These are phyloP conservation scores for Azolla pinnata DNA, from an alignment of 75 land plant genomes.

Conservation along the genomic window DNA sequence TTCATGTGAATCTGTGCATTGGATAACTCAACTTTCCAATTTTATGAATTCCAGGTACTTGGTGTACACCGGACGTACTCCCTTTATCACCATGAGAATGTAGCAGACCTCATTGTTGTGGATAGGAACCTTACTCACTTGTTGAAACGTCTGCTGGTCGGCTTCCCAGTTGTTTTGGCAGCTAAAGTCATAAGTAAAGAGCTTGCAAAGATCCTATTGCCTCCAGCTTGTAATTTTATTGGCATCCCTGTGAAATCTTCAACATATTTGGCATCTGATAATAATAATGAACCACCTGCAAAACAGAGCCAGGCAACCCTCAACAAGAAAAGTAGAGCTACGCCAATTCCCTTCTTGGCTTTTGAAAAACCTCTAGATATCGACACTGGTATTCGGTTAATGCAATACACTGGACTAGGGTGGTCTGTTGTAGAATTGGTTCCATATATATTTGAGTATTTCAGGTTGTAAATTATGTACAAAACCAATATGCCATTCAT, in stretches of 20 bases:
- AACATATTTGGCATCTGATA: slow-evolving; percentile 37
- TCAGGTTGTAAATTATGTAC: slow-evolving; percentile 37
- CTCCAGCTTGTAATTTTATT: slow-evolving; percentile 42
- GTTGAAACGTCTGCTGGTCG: slow-evolving; percentile 44
- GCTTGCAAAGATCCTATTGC: slow-evolving; percentile 70
- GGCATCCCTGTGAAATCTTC: slow-evolving; percentile 70
- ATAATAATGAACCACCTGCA: background rate
- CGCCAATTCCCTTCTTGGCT: slow-evolving; percentile 1
- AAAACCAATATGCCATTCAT: background rate
- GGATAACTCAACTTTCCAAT: too few species aligned
- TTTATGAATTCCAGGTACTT: slow-evolving; percentile 42
- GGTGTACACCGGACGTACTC: slow-evolving; percentile 66
- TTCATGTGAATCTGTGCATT: background rate
- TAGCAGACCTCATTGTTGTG: slow-evolving; percentile 38
- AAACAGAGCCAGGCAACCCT: background rate
- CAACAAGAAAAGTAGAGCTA: background rate
- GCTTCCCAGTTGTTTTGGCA: slow-evolving; percentile 56
- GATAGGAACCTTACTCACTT: slow-evolving; percentile 23
- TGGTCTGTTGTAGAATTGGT: slow-evolving; percentile 95
- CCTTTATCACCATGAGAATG: slow-evolving; percentile 55
- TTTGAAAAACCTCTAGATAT: slow-evolving; percentile 59
- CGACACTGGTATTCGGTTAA: slow-evolving; percentile 79
- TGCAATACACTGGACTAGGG: slow-evolving; percentile 88
- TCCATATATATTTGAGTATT: slow-evolving; percentile 44
- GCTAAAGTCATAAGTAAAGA: slow-evolving; percentile 77